phyloP scores from a whole-genome alignment of 257 asterid species.

The Solanum piurae region DNA sequence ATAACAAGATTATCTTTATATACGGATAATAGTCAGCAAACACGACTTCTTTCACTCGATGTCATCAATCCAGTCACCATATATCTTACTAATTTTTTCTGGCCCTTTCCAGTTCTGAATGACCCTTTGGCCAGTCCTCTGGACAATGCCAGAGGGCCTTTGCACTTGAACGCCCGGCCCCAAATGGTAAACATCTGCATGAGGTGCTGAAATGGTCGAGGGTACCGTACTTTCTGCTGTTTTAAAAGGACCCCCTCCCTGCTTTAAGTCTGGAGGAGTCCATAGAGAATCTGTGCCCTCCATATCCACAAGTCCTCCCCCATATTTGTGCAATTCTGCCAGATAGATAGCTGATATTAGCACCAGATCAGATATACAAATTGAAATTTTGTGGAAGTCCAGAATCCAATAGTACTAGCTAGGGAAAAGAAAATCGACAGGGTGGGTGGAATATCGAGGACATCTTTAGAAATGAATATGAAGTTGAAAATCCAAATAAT shows the following conservation, averaged over 20 bases:
- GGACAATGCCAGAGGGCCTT: neutral
- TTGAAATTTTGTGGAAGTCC: too few species aligned
- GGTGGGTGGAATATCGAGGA: neutral
- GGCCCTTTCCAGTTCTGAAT: constrained; percentile 21
- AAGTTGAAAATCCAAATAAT: neutral
- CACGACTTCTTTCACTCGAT: neutral
- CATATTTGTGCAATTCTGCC: constrained; percentile 15
- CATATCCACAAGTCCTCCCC: constrained; percentile 5
- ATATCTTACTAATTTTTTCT: constrained; percentile 11
- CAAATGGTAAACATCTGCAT: constrained; percentile 9
- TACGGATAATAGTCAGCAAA: neutral
- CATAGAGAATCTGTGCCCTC: constrained; percentile 6
- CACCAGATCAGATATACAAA: neutral
- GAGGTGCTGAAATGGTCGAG: neutral
- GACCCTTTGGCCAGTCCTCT: constrained; percentile 4
- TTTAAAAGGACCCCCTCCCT: neutral
- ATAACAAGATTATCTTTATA: neutral
- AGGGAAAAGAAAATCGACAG: neutral
- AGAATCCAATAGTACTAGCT: too few species aligned
- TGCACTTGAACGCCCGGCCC: neutral
- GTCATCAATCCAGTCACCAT: constrained; percentile 20
- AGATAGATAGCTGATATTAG: neutral
- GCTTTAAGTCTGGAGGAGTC: constrained; percentile 1
- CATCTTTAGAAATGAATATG: neutral
- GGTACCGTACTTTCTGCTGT: neutral